Base-by-base conservation (phyloP, 768 basidiomycete genomes). In the Hygrophorus pudorinus region DNA sequence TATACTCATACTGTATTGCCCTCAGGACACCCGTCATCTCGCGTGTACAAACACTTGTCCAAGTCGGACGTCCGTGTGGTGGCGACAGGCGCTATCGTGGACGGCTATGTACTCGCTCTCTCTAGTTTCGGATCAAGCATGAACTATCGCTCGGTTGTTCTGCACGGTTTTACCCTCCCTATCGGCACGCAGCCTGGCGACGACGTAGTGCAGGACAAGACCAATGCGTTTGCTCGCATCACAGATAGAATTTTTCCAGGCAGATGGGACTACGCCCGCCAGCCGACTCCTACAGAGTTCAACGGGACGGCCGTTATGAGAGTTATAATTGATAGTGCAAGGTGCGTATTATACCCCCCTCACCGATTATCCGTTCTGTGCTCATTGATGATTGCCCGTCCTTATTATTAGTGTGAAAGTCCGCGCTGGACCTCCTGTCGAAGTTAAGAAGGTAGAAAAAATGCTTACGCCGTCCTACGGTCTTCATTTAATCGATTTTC, bases 21-120 rank as follows among this genome's bases (percentile, higher is more conserved):
- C 5, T n/a, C 34, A 42, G 41, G 14, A n/a, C 27, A 42, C 20
- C 21, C 41, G 27, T 29, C 10, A 24, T 9, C 41, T 42, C 41
- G 41, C 27, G 27, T 42, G 30, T 42, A n/a, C 41, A 33, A 42
- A 14, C 41, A 7, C 3, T 42, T 8, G 13, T 30, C 24, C 24
- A 42, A 14, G 27, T 21, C 17, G 41, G 41, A 14, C n/a, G 24
- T n/a, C 41, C 41, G n/a, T 24, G 30, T 42, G 27, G 30, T 29
- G 7, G 41, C 41, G 41, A 42, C 41, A 13, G 41, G 24, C 6
- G 29, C 41, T 10, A 42, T 42, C 13, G 5, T 42, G 41, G 41
- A 42, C 12, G 41, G 41, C 27, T 42, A 42, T 30, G 41, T 42
- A 21, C 41, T 42, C 3, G 41, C 41, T 29, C 30, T 42, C 24